A percentile compares a stretch with the other conserved stretches of the same genome.
phyloP scores from a whole-genome alignment of 768 basidiomycete species.

The Lentinula boryana region DNA sequence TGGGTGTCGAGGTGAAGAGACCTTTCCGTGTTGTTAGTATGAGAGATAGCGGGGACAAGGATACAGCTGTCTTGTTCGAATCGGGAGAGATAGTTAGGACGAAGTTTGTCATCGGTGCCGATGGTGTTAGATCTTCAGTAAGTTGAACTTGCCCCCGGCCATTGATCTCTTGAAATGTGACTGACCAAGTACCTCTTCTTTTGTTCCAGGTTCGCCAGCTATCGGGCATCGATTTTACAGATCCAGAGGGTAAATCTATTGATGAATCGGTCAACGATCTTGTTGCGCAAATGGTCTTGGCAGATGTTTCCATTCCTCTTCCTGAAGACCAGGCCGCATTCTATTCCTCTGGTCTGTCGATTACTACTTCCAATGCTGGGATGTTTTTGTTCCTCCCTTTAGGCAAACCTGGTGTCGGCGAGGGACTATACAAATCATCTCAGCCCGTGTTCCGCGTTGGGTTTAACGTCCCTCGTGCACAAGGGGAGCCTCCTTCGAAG shows the following conservation, averaged over 20 bases:
- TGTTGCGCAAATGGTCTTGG: constrained; percentile 29
- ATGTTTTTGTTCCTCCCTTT: background rate
- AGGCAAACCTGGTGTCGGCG: background rate
- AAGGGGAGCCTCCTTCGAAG: constrained; percentile 25
- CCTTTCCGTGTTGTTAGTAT: constrained; percentile 27
- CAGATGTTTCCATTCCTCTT: constrained; percentile 27
- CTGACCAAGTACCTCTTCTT: background rate
- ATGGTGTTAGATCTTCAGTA: constrained; percentile 22
- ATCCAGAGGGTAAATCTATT: constrained; percentile 22
- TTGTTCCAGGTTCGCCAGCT: constrained; percentile 26
- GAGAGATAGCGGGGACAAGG: constrained; percentile 18
- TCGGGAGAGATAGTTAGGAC: background rate
- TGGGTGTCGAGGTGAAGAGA: constrained; percentile 23
- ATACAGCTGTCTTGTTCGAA: background rate
- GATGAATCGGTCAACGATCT: constrained; percentile 15
- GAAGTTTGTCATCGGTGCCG: constrained; percentile 31
- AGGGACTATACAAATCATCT: background rate
- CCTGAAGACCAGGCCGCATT: background rate
- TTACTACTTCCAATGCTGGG: background rate
- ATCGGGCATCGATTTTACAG: constrained; percentile 29
- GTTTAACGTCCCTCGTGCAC: constrained; percentile 4
- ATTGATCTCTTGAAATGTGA: constrained; percentile 23
- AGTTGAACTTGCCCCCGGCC: constrained; percentile 2
- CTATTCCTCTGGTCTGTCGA: background rate
- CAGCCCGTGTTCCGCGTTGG: constrained; percentile 6